Conservation (phyloP, 2,329 filamentous ascomycete species). For the Diaporthe citriasiana region DNA sequence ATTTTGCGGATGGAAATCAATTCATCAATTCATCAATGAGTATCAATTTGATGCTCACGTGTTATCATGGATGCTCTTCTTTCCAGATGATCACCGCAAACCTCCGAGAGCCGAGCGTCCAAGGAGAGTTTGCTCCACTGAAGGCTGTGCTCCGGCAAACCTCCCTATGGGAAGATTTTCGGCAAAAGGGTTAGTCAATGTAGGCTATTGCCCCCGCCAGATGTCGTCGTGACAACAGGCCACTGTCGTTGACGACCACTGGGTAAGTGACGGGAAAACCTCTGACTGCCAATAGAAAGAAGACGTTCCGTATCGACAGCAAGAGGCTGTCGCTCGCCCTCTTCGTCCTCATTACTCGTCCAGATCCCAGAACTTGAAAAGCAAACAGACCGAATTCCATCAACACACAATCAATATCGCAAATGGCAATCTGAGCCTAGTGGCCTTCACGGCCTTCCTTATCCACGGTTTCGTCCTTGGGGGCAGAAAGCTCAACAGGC, state of each 20-base stretch:
- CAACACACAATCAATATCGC: neutral
- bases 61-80: neutral
- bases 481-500: slow-evolving; percentile 1
- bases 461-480: neutral
- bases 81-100: neutral
- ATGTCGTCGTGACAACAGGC: neutral
- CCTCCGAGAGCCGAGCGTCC: neutral
- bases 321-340: neutral
- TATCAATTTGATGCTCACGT: slow-evolving; percentile 4
- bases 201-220: neutral
- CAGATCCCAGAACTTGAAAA: slow-evolving; percentile 24
- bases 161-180: neutral
- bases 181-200: neutral
- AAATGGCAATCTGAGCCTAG: neutral
- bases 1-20: neutral
- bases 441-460: neutral
- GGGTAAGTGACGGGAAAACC: neutral
- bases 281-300: neutral
- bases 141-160: slow-evolving; percentile 6
- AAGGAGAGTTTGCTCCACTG: neutral
- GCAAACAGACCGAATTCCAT: neutral
- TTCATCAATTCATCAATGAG: slow-evolving; percentile 19
- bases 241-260: neutral
- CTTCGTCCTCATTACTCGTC: neutral
- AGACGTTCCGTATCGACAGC: neutral